Evolutionary conservation across 768 basidiomycete genomes (phyloP), one percentile per base, ranked within the genome.

Genomic region (Glaciozyma martinii): DNA sequence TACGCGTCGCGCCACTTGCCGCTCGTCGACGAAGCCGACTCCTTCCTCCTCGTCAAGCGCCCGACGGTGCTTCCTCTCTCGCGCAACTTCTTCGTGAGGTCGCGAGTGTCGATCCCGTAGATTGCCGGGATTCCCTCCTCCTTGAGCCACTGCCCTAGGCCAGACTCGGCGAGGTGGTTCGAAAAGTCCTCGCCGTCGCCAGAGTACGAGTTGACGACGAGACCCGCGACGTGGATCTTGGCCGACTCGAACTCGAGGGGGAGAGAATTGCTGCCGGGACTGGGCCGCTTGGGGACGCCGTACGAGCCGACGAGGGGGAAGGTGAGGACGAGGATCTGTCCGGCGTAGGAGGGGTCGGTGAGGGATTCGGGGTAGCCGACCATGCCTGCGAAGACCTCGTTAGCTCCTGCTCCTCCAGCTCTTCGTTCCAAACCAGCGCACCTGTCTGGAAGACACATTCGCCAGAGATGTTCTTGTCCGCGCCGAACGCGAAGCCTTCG

Each of bases 391-490:
- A 21, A 18, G 54, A 29, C 37, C 46, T 19, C 37, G 49, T 25
- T n/a, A 43, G 47, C 44, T 49, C 46, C 25, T 42, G 2, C 42
- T 33, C n/a, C 3, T 15, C 1, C n/a, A n/a, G 23, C 50, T 7
- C 4, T 19, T 19, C 10, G 18, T 2, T 29, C 40, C 49, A 40
- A 47, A 56, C 37, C 18, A 46, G 43, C 86, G 76, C 74, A 93
- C 95, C 95, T 47, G 95, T 99, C 80, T 97, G 94, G 80, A 99
- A 99, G 74, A 99, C 95, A 77, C 95, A 98, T 83, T 99, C 95
- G 72, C 95, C 95, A 23, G 94, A 83, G 40, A 94, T 82, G 74
- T 89, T 92, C 78, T 90, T 93, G 54, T 90, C 83, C 6, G 90
- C 91, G 73, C 95, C 95, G 75, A 99, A 98, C 74, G 88, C 90